Evolutionary conservation across 2,329 filamentous ascomycete species (phyloP).

Genomic region (Colletotrichum paranaense): DNA sequence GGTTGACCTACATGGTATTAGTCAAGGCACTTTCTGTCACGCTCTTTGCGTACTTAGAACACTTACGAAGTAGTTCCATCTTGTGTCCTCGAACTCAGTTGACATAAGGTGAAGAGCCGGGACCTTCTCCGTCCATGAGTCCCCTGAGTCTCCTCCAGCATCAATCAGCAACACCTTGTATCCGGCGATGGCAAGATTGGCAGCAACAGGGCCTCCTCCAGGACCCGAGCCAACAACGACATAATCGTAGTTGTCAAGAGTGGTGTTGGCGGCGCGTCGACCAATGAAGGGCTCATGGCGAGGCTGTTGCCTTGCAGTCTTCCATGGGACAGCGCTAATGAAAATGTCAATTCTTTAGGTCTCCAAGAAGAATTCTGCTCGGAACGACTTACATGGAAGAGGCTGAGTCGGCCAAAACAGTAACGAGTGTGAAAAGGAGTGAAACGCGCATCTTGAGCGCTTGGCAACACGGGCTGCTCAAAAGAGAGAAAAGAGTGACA

Average conservation of each 20-base stretch:
- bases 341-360: neutral
- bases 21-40: neutral
- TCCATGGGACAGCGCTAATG: conserved; percentile 3
- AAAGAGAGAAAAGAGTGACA: conserved; percentile 14
- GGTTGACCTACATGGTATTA: conserved; percentile 59
- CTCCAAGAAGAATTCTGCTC: neutral
- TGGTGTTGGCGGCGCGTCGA: neutral
- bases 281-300: conserved; percentile 13
- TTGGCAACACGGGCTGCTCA: neutral
- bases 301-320: neutral
- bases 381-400: conserved; percentile 5
- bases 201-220: conserved; percentile 65
- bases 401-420: conserved; percentile 10
- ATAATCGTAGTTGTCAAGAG: conserved; percentile 60
- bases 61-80: conserved; percentile 31
- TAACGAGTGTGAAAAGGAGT: conserved; percentile 1
- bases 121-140: conserved; percentile 25
- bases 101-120: conserved; percentile 31
- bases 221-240: conserved; percentile 67
- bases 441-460: conserved; percentile 3
- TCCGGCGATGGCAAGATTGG: conserved; percentile 65
- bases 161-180: conserved; percentile 67
- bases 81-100: conserved; percentile 26
- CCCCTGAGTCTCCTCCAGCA: conserved; percentile 65
- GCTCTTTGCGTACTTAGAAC: neutral